Base-by-base conservation (phyloP, 2,329 filamentous ascomycete species). In the Paramyrothecium sp. region DNA sequence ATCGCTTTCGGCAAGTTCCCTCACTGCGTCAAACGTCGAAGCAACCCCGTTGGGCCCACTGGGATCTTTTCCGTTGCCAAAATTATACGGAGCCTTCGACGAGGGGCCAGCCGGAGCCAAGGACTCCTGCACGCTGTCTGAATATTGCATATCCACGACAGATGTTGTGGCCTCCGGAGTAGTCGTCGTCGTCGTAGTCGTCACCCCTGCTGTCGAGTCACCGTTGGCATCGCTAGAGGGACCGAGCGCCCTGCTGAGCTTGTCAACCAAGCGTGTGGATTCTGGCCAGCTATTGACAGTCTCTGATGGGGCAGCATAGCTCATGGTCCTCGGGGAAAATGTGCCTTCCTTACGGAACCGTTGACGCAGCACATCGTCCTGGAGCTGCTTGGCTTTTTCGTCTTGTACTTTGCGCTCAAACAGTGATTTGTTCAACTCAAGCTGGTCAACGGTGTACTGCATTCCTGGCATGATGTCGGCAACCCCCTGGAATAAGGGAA, bases 401-500 rank as follows among this genome's bases (percentile, higher is more conserved):
- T 87, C 79, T 41, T 83, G 79, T 47, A 94, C 84, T 61, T 83
- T 86, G 51, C 76, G 76, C 64, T 91, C 84, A 82, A 96, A 98
- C 7, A 88, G 80, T 2, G 76, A 74, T 71, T 89, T 90, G 73
- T 98, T 98, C 57, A 77, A 77, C 53, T 90, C 81, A 22, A 98
- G 87, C 73, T 97, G 92, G 23, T 90, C 85, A 13, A 96, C 88
- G 13, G 89, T 91, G 72, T 96, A 97, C 53, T 81, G 79, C 86
- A 98, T 91, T 21, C 84, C 85, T 2, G 95, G 93, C 67, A 98
- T 83, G 38, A 98, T 84, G 65, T 96, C 90, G 30, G 91, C 87
- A 8, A 98, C 89, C 8, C 90, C 91, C 69, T 92, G 87, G 69
- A 99, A 99, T 0, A 99, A 82, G 1, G 95, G 95, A 52, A 93